Percentiles rank a stretch among this genome's conserved stretches.
These are phyloP conservation scores for Lactifluus pinguis DNA, from an alignment of 768 basidiomycete species.

Conservation along the genomic window DNA sequence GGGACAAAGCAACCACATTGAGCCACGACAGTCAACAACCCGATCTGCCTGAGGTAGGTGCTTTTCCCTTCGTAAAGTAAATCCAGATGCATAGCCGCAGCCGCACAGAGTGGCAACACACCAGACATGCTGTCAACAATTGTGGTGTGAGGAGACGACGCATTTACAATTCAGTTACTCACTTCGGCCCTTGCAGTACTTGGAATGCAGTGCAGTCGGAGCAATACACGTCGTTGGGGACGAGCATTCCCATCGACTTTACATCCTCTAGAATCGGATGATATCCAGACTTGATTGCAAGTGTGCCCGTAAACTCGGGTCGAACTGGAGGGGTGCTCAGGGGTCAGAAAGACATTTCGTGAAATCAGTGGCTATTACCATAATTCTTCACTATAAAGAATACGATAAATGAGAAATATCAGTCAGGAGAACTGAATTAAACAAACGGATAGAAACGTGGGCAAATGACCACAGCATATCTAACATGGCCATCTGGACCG, in stretches of 20 bases:
- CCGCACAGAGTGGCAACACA: conserved; percentile 15
- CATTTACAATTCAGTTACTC: conserved; percentile 21
- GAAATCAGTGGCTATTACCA: conserved; percentile 25
- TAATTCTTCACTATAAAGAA: conserved; percentile 38
- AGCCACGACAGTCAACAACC: conserved; percentile 74
- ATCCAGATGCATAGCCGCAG: background rate
- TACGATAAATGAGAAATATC: background rate
- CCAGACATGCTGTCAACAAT: conserved; percentile 49
- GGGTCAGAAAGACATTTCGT: background rate
- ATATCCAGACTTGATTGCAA: conserved; percentile 81
- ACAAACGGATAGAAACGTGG: conserved; percentile 69
- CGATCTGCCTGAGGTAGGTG: conserved; percentile 86
- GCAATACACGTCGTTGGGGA: conserved; percentile 89
- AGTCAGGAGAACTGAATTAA: background rate
- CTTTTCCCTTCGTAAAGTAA: conserved; percentile 60
- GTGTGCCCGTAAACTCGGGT: conserved; percentile 83
- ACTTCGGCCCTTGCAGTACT: conserved; percentile 89
- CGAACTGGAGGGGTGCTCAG: conserved; percentile 45
- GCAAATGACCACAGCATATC: conserved; percentile 91
- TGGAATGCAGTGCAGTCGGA: conserved; percentile 81
- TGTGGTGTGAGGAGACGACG: background rate
- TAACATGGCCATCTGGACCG: conserved; percentile 62
- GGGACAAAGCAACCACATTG: conserved; percentile 91
- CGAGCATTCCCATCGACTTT: conserved; percentile 56
- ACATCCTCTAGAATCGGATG: conserved; percentile 82